A percentile compares a stretch with the other conserved stretches of the same genome.
phyloP scores from a whole-genome alignment of 306 rosid genomes.

The Betula pendula region DNA sequence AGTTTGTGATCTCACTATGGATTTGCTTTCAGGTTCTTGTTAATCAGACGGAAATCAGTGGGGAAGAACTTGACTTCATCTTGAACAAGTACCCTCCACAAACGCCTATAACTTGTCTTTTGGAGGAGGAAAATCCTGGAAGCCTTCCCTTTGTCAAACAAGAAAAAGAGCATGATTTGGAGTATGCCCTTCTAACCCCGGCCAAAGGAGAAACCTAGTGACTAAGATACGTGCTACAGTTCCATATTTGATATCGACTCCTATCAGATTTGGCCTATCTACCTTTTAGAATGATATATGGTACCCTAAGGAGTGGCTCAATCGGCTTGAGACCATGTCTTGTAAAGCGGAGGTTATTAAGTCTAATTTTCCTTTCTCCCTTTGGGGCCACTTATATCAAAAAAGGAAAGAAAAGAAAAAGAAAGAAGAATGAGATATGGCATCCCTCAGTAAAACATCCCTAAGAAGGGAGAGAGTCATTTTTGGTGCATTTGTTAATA shows the following conservation, averaged over 20 bases:
- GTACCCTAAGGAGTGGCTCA: not conserved
- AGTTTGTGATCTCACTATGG: constrained; percentile 7
- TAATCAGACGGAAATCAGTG: constrained; percentile 63
- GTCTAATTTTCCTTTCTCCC: no score
- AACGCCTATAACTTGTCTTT: constrained; percentile 62
- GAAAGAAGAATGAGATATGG: not conserved
- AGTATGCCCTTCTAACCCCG: constrained; percentile 47
- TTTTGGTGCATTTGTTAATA: not conserved
- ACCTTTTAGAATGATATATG: not conserved
- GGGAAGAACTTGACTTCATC: constrained; percentile 74
- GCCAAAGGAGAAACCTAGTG: constrained; percentile 49
- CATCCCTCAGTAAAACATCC: not conserved
- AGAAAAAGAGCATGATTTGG: constrained; percentile 44
- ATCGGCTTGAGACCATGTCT: not conserved
- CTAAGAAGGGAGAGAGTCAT: not conserved
- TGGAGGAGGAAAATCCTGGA: constrained; percentile 70
- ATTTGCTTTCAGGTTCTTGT: constrained; percentile 75
- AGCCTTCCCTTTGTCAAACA: constrained; percentile 51
- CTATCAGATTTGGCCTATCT: not conserved
- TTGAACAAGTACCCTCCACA: constrained; percentile 81
- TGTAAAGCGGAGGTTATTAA: no score
- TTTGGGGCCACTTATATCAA: no score
- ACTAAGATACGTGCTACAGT: constrained; percentile 7
- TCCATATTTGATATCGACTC: not conserved
- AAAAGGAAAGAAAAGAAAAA: not conserved